Base-by-base conservation (phyloP, 148 eudicot species). In the Pouteria glomerata region DNA sequence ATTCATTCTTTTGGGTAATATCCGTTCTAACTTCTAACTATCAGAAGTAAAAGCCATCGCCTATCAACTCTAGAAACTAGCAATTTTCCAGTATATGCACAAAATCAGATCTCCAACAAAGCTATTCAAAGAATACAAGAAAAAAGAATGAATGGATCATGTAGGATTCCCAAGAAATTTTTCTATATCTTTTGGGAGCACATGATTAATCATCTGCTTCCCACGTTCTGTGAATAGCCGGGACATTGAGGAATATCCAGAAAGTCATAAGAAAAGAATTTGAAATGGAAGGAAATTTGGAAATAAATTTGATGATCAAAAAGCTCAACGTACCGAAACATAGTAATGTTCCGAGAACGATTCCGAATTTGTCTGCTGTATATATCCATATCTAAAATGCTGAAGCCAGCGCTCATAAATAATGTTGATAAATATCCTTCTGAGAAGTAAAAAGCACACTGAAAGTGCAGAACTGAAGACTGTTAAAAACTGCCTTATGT, bases 391-490 rank as follows among this genome's bases (percentile, higher is more conserved):
- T 75, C 68, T 63, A 75, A 71, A 26, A 35, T 56, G 52, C 27
- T 37, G 65, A 84, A 84, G 26, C 82, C 84, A 66, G 80, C 78
- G 10, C 66, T 59, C 19, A 4, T 27, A 47, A 84, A 81, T 76
- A 84, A 70, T 52, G 77, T 58, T 69, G 87, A 78, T 66, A 81
- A 73, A 72, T n/a, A 77, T 45, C 78, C 80, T 73, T 84, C 84
- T 2, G 84, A 81, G 73, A 84, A 84, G 69, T 78, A 84, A 71
- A 75, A 84, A 3, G 87, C 82, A 52, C 76, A 78, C 87, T 84
- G 82, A 42, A 55, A 57, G n/a, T 19, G 62, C 15, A 76, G 31
- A 30, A 52, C 0, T 21, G 27, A 24, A 68, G 58, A 18, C 26
- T 58, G 64, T 50, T 51, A 74, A 68, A 19, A 60, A 52, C 71